These are phyloP conservation scores for Eucalyptus virginea DNA, from an alignment of 345 rosid genomes.

Conservation along the genomic window DNA sequence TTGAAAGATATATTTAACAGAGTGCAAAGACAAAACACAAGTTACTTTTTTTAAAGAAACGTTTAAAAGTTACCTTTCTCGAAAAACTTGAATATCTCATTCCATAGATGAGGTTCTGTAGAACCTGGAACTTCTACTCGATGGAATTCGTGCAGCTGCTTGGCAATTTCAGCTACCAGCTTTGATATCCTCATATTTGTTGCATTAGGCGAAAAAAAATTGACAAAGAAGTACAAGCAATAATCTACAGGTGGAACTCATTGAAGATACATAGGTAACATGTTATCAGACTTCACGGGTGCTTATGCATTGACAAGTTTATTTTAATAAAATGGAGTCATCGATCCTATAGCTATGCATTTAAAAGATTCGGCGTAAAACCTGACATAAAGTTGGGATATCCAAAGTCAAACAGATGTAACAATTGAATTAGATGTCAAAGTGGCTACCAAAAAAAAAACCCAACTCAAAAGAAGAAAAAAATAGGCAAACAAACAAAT, in stretches of 20 bases:
- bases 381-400: background rate
- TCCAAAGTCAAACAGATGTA: background rate
- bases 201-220: background rate
- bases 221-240: background rate
- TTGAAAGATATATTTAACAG: background rate
- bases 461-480: too few relatives aligned
- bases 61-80: conserved; percentile 41
- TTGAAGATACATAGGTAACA: background rate
- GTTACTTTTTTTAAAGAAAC: background rate
- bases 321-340: background rate
- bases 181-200: conserved; percentile 75
- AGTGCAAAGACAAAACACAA: background rate
- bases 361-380: background rate
- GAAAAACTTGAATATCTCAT: conserved; percentile 70
- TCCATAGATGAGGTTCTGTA: conserved; percentile 91
- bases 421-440: background rate
- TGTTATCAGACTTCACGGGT: background rate
- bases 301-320: background rate
- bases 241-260: background rate
- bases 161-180: conserved; percentile 77
- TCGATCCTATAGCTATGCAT: background rate
- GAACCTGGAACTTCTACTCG: conserved; percentile 76
- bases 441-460: background rate
- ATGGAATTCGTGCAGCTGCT: conserved; percentile 71
- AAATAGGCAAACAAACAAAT: too few relatives aligned